Evolutionary conservation across 1,284 basidiomycete species (phyloP).

Genomic region (Irpex lacteus): DNA sequence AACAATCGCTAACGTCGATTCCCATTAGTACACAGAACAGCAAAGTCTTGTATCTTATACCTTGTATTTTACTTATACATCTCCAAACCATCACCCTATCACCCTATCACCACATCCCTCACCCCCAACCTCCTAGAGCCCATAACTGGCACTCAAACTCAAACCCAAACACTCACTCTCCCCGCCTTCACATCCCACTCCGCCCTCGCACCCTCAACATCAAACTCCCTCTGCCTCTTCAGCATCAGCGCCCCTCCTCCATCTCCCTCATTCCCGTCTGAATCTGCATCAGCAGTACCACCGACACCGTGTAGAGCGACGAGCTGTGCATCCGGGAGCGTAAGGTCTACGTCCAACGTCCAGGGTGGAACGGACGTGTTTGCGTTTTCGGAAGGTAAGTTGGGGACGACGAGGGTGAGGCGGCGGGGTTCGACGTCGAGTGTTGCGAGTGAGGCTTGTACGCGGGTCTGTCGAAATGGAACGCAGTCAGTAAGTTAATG

Average conservation of each 20-base stretch:
- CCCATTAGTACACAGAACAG: too few relatives aligned
- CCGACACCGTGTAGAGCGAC: constrained; percentile 15
- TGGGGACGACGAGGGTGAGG: constrained; percentile 36
- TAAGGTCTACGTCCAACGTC: constrained; percentile 54
- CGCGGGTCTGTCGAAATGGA: constrained; percentile 9
- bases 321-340: constrained; percentile 49
- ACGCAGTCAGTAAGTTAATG: not conserved
- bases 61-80: not conserved
- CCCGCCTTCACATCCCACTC: constrained; percentile 61
- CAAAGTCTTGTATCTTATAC: too few relatives aligned
- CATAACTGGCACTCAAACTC: not conserved
- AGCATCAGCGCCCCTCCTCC: constrained; percentile 35
- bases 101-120: not conserved
- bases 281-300: too few relatives aligned
- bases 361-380: too few relatives aligned
- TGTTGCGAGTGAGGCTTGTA: constrained; percentile 40
- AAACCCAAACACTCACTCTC: constrained; percentile 40
- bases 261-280: not conserved
- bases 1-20: too few relatives aligned
- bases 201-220: constrained; percentile 57
- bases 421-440: constrained; percentile 62
- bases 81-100: not conserved
- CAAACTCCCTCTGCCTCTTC: constrained; percentile 53
- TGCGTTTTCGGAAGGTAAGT: constrained; percentile 25
- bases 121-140: not conserved